Evolutionary conservation across 768 basidiomycete species (phyloP), one percentile per base, ranked within the genome.

Genomic region (Suillus paluster): DNA sequence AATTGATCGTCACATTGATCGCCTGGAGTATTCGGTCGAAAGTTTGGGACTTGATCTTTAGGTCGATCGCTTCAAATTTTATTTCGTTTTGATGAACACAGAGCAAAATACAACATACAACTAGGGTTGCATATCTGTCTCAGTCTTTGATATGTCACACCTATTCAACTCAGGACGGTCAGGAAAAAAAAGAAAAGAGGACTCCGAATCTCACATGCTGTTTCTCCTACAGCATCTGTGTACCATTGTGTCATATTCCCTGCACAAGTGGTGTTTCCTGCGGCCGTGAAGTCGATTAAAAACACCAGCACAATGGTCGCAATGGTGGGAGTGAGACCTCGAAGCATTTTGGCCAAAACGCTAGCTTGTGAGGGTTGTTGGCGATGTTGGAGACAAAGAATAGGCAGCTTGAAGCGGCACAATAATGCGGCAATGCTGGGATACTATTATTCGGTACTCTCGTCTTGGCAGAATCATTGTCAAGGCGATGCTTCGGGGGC

Each of bases 1-100:
- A 70, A 39, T 60, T 70, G 66, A 23, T 70, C 68, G 41, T 66
- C 60, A 56, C 71, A 73, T 33, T 63, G 34, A 63, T 73, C 71
- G 1, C 69, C 67, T 34, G 71, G 69, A 5, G 65, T 67, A 41
- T 61, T 63, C 6, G 64, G 14, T 25, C 58, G 58, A 45, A 73
- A 67, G 11, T 30, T 48, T 19, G 68, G 68, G 23, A 73, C 68
- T 54, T 66, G 33, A 58, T 70, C 71, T 45, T 21, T 5, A 17
- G 17, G 36, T 36, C 12, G 21, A 19, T 11, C 10, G 11, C 21
- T 10, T 45, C 45, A 21, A 12, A 45, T 11, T 23, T 45, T 23
- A 10, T 25, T 56, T 23, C n/a, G 9, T 10, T 10, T 33, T 12
- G 4, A 57, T 27, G 42, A 59, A 50, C 3, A 59, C 34, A 12